Evolutionary conservation across 1,284 basidiomycete species (phyloP), one percentile per base, ranked within the genome.

Genomic region (Phlebopus sp.): DNA sequence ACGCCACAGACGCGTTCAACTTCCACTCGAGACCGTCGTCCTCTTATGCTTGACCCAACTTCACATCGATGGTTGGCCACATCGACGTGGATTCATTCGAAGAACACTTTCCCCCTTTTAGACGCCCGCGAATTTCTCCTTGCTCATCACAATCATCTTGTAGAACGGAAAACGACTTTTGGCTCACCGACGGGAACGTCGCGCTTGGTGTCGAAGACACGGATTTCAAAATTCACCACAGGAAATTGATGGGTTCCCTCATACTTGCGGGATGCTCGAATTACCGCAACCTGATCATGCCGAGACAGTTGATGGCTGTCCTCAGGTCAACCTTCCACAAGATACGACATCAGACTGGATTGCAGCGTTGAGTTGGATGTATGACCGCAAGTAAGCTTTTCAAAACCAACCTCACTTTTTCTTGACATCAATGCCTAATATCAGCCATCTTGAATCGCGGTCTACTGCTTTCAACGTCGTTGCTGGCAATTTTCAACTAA

Each of bases 131-230:
- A 15, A 31, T 6, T 7, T 9, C 6, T 1, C n/a, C 6, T 15
- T 6, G 23, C 29, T 34, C n/a, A n/a, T n/a, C n/a, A n/a, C n/a
- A n/a, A n/a, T 14, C 23, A 15, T 8, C 1, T 30, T 19, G 1
- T 44, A 36, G 40, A 19, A 35, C 11, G 6, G 23, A 38, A 25
- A 30, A n/a, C 19, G 32, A 11, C 14, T 59, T 58, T 44, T 63
- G 60, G 60, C 67, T 64, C 52, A 30, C 38, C 19, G 66, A 66
- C 38, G 66, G 69, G 1, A 62, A 69, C 46, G 54, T 68, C 36
- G 55, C 66, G 17, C 53, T 69, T 11, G 50, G 44, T 2, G 42
- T 62, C 14, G 57, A 55, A 34, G 32, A 49, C 19, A 48, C 49
- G 34, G 35, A 25, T 15, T 56, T 66, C 49, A 63, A 57, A 31